These are phyloP conservation scores for Zasmidium citrigriseum DNA, from an alignment of 2,329 filamentous ascomycete genomes.

Conservation along the genomic window DNA sequence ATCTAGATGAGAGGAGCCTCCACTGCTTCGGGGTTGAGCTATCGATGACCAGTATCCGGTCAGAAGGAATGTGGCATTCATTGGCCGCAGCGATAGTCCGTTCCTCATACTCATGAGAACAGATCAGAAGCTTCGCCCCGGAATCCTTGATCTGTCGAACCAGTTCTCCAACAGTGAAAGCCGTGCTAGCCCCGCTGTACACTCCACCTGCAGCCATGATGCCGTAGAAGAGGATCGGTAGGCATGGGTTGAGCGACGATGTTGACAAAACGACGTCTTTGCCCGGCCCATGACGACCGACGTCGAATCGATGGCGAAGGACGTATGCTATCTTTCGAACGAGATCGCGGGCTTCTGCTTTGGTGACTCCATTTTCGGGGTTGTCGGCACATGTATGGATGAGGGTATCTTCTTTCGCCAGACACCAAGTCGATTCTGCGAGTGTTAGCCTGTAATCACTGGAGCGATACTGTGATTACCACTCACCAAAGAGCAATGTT, in stretches of 20 bases:
- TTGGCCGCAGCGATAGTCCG: constrained; percentile 52
- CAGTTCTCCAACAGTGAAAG: constrained; percentile 52
- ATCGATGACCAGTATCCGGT: constrained; percentile 53
- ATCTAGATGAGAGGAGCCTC: constrained; percentile 24
- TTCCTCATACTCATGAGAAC: constrained; percentile 50
- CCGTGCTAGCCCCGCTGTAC: constrained; percentile 55
- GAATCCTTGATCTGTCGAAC: constrained; percentile 48
- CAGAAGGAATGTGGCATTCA: constrained; percentile 44
- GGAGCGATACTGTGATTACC: background rate
- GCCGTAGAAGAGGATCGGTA: constrained; percentile 56
- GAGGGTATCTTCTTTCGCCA: constrained; percentile 49
- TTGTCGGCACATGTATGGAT: constrained; percentile 60
- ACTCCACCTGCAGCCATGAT: constrained; percentile 60
- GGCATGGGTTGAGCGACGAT: constrained; percentile 55
- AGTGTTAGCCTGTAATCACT: background rate
- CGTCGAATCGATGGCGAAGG: constrained; percentile 54
- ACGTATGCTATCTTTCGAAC: constrained; percentile 56
- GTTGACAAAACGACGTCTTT: constrained; percentile 58
- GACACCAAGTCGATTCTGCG: constrained; percentile 19
- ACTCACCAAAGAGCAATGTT: constrained; percentile 41
- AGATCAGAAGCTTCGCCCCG: constrained; percentile 43
- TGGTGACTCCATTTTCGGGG: constrained; percentile 54
- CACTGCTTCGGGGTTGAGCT: constrained; percentile 22
- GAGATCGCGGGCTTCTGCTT: constrained; percentile 49
- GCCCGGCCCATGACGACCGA: constrained; percentile 50